Base-by-base conservation (phyloP, 257 asterid genomes). In the Fraxinus pennsylvanica region DNA sequence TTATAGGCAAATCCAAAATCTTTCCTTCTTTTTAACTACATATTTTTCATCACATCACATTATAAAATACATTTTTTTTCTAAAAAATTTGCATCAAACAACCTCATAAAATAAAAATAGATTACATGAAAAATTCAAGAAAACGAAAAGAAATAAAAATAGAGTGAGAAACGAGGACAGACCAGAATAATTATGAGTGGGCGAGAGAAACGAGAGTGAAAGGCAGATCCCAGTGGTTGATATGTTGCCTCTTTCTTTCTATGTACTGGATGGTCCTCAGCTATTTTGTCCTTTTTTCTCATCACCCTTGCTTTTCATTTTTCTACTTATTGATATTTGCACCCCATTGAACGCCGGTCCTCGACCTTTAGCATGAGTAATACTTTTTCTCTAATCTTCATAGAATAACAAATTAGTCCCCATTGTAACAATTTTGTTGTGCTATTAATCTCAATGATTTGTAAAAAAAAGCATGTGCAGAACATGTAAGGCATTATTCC, bases 161-260 rank as follows among this genome's bases (percentile, higher is more conserved):
- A 45, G 22, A 27, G 63, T 25, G 14, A 45, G 38, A 45, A 14
- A 22, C 36, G 38, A 1, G 7, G 65, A 72, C 14, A 5, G 38
- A 43, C 75, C 75, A 39, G 75, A 72, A 43, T 43, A 72, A 72
- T 45, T 25, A 72, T 41, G 15, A 43, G 39, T 25, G 63, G 38
- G 75, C 21, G 75, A 41, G 75, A 21, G 61, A 59, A 5, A 61
- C 32, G 68, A 9, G 32, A 61, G 68, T 9, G 68, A 61, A 21
- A 57, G 32, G 32, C 65, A 61, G 32, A 22, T 5, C 33, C 68
- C 68, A 61, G 68, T 61, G 68, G 68, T 61, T n/a, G 67, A n/a
- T 30, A 1, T 22, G 68, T 61, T 61, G 32, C 32, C 68, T 61
- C 68, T 61, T 61, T 8, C 5, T 22, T 61, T 61, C 32, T 9